Base-by-base conservation (phyloP, 2,329 filamentous ascomycete species). In the Curvularia sp. region DNA sequence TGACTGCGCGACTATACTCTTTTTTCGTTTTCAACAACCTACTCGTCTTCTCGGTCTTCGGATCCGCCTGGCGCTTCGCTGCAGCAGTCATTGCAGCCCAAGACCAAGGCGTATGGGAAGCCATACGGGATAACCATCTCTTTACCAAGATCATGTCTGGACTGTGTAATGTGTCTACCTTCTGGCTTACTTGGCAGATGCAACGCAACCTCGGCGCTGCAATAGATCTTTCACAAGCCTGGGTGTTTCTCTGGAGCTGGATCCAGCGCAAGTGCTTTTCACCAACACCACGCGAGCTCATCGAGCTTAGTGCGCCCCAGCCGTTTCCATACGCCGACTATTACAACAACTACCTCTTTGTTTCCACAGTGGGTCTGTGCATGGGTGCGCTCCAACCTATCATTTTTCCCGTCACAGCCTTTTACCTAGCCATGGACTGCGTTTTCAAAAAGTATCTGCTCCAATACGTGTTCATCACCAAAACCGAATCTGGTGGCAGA, bases 1-100 rank as follows among this genome's bases (percentile, higher is more conserved):
- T 98, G 51, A 84, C 94, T 57, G 88, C 87, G 61, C 96, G 96
- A 75, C 84, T 99, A 1, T 99, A 96, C 78, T 86, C 90, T n/a
- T 99, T 99, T 81, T 98, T 98, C 78, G 86, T 97, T 51, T 93
- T 99, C 82, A 98, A 99, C 84, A 97, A 98, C 74, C 79, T 98
- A 53, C 81, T 98, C 62, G 88, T 98, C 50, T 97, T 98, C 77
- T 97, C 93, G 4, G 81, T 97, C 7, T 98, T 98, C 77, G 92
- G 92, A 42, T 88, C 91, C 0, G 79, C 93, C n/a, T 97, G 91
- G 90, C 82, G 83, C 0, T 95, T 93, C 67, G 83, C 93, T 5
- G 80, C 88, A 1, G 82, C 81, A 2, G 87, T 97, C 36, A 81
- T 94, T 47, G 75, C 67, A 23, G 73, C 73, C 84, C 18, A 74